These are phyloP conservation scores for Vicia sativa DNA, from an alignment of 306 rosid genomes.

Conservation along the genomic window DNA sequence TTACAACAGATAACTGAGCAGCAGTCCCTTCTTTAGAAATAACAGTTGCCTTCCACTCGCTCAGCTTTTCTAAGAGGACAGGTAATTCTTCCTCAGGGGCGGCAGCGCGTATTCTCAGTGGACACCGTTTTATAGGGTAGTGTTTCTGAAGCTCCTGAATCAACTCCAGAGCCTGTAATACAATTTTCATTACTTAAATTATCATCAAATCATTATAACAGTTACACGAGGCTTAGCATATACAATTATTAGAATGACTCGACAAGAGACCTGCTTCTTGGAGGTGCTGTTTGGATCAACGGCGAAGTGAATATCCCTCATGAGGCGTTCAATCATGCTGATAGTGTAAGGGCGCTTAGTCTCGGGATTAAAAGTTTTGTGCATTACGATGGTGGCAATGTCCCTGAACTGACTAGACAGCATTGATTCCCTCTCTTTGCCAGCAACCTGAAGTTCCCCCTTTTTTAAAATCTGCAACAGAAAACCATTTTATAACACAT, in stretches of 20 bases:
- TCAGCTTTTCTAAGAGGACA: conserved; percentile 69
- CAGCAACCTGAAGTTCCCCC: conserved; percentile 97
- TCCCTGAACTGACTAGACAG: conserved; percentile 91
- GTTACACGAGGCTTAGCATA: background rate
- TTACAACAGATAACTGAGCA: conserved; percentile 68
- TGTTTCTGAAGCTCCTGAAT: conserved; percentile 97
- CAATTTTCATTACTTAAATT: background rate
- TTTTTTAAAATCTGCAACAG: conserved; percentile 71
- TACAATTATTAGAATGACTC: background rate
- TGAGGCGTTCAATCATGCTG: conserved; percentile 89
- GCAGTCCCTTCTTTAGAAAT: conserved; percentile 72
- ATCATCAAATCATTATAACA: conserved; percentile 4
- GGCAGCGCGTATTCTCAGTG: conserved; percentile 66
- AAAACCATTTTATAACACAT: conserved; percentile 12
- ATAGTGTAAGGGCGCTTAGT: conserved; percentile 96
- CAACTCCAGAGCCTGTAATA: conserved; percentile 77
- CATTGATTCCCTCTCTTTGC: conserved; percentile 92
- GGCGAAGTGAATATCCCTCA: conserved; percentile 89
- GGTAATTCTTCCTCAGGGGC: conserved; percentile 56
- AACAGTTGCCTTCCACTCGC: conserved; percentile 64
- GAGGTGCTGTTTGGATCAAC: conserved; percentile 80
- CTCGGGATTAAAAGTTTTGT: conserved; percentile 89
- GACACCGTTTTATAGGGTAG: conserved; percentile 90
- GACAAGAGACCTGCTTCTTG: conserved; percentile 76
- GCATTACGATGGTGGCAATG: conserved; percentile 93